A percentile compares a stretch with the other conserved stretches of the same genome.
These are phyloP conservation scores for Auriscalpium orientale DNA, from an alignment of 768 basidiomycete species.

Conservation along the genomic window DNA sequence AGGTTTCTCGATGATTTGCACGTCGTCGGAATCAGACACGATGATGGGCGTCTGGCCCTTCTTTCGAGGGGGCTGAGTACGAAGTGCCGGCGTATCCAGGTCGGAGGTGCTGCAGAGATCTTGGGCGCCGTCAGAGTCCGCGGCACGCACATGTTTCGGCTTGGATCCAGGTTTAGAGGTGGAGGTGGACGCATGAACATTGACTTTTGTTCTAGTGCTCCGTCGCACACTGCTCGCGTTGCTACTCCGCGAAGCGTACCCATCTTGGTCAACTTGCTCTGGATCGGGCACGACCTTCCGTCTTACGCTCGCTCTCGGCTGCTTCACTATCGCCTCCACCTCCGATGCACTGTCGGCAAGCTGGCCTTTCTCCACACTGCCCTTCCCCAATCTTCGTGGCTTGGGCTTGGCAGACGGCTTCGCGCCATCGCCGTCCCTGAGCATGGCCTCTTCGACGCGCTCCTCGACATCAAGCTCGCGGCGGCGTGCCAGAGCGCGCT, in stretches of 20 bases:
- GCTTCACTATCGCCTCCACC: conserved; percentile 1
- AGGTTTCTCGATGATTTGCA: neutral
- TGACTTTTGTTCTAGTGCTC: neutral
- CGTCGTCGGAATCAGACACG: conserved; percentile 1
- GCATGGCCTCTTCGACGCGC: conserved; percentile 22
- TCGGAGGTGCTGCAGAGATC: neutral
- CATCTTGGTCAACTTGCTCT: neutral
- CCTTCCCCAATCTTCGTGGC: conserved; percentile 3
- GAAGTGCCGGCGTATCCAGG: neutral
- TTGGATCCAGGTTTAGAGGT: neutral
- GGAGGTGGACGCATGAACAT: neutral
- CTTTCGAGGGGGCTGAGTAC: neutral
- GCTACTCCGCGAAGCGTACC: neutral
- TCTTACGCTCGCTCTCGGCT: neutral
- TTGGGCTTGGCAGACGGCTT: neutral
- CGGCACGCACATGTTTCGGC: neutral
- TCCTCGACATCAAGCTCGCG: conserved; percentile 37
- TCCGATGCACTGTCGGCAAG: conserved; percentile 2
- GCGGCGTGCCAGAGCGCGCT: conserved; percentile 34
- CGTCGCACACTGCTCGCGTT: neutral
- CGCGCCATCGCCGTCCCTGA: conserved; percentile 11
- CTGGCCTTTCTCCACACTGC: neutral
- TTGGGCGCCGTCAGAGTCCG: neutral
- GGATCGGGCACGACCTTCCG: neutral
- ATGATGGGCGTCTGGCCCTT: neutral